phyloP scores from a whole-genome alignment of 1,284 basidiomycete genomes.

The Pseudozyma thailandica region DNA sequence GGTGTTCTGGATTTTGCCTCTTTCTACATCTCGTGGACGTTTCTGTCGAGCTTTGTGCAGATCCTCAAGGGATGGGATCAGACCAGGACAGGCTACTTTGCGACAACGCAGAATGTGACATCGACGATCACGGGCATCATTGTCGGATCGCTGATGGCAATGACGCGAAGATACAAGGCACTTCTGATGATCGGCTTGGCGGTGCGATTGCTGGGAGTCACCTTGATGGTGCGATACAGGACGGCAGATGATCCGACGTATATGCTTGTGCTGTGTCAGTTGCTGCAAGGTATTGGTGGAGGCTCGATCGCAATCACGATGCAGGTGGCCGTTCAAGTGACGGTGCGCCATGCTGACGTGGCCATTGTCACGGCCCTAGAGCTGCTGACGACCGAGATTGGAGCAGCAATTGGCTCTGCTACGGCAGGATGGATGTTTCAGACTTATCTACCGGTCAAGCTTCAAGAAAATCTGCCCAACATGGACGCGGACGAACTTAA shows the following conservation, averaged over 20 bases:
- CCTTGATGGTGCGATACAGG: slow-evolving; percentile 71
- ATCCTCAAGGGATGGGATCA: slow-evolving; percentile 66
- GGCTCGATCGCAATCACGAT: slow-evolving; percentile 78
- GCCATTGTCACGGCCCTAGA: slow-evolving; percentile 84
- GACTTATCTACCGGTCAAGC: slow-evolving; percentile 74
- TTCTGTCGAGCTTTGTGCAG: slow-evolving; percentile 64
- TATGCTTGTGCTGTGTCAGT: slow-evolving; percentile 70
- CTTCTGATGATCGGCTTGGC: slow-evolving; percentile 76
- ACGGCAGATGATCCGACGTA: slow-evolving; percentile 73
- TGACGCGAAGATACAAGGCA: slow-evolving; percentile 74
- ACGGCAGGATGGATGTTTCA: slow-evolving; percentile 74
- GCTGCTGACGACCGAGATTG: slow-evolving; percentile 81
- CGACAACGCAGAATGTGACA: slow-evolving; percentile 71
- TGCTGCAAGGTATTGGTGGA: slow-evolving; percentile 81
- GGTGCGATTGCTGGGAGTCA: slow-evolving; percentile 77
- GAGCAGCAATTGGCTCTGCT: slow-evolving; percentile 78
- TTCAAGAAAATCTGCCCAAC: slow-evolving; percentile 72
- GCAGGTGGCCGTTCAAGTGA: slow-evolving; percentile 82
- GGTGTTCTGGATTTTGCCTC: slow-evolving; percentile 68
- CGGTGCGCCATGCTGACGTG: slow-evolving; percentile 79
- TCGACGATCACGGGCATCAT: slow-evolving; percentile 76
- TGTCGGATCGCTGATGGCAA: slow-evolving; percentile 74
- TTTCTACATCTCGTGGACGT: slow-evolving; percentile 69
- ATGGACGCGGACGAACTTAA: slow-evolving; percentile 62
- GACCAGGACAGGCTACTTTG: slow-evolving; percentile 64